phyloP scores from a whole-genome alignment of 1,284 basidiomycete species.

The Trichosporon coremiiforme region DNA sequence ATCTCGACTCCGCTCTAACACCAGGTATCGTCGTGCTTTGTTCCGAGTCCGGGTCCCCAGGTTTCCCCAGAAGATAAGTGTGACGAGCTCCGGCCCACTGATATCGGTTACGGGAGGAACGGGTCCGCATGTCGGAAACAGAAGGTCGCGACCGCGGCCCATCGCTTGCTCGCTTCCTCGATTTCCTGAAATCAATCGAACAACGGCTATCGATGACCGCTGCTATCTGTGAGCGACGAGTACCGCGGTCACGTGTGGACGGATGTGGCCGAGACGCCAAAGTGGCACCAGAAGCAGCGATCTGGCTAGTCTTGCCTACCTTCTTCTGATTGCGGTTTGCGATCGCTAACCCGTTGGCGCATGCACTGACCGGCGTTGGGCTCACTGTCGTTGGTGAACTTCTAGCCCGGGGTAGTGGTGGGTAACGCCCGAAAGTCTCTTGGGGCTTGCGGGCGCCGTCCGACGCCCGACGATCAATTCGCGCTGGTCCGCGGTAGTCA shows the following conservation, averaged over 20 bases:
- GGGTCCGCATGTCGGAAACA: neutral
- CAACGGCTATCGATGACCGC: neutral
- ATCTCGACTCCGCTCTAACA: slow-evolving; percentile 2
- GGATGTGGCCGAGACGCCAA: neutral
- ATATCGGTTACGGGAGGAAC: neutral
- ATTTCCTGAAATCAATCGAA: neutral
- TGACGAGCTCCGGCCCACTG: neutral
- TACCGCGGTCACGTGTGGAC: neutral
- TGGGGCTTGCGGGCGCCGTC: too few species aligned
- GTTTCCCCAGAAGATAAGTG: too few species aligned
- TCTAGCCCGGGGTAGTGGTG: too few species aligned
- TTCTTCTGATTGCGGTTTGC: neutral
- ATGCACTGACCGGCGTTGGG: neutral
- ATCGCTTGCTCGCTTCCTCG: too few species aligned
- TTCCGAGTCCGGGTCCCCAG: neutral
- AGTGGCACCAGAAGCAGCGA: neutral
- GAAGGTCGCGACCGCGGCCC: too few species aligned
- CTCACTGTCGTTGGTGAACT: neutral
- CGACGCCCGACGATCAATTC: too few species aligned
- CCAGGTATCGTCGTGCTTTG: too few species aligned
- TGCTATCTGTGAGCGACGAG: neutral
- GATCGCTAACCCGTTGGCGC: neutral
- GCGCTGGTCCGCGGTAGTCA: too few species aligned
- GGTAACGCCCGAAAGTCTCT: too few species aligned
- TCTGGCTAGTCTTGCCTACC: neutral